A percentile compares a stretch with the other conserved stretches of the same genome.
These are phyloP conservation scores for Annulohypoxylon bovei DNA, from an alignment of 495 filamentous ascomycete species.

Conservation along the genomic window DNA sequence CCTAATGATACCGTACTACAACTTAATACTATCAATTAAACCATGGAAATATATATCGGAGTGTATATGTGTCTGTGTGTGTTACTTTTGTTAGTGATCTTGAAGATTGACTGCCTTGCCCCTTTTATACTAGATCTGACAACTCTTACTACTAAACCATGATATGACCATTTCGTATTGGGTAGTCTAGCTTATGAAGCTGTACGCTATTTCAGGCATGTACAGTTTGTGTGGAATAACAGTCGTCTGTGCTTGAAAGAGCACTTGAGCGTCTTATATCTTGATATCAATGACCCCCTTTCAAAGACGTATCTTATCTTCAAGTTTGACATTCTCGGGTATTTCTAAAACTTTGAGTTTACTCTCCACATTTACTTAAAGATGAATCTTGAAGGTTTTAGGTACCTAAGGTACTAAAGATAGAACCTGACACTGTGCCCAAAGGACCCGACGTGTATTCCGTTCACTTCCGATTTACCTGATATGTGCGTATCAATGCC, in stretches of 20 bases:
- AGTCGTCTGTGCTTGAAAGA: background rate
- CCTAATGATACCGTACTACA: slow-evolving; percentile 7
- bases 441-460: background rate
- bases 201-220: too few species aligned
- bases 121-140: too few species aligned
- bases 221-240: too few species aligned
- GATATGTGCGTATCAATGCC: slow-evolving; percentile 12
- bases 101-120: too few species aligned
- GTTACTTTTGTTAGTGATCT: too few species aligned
- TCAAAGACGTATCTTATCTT: background rate
- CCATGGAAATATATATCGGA: background rate
- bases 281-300: background rate
- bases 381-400: background rate
- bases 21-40: slow-evolving; percentile 9
- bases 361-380: background rate
- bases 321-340: background rate
- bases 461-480: slow-evolving; percentile 1
- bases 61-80: too few species aligned
- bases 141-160: too few species aligned
- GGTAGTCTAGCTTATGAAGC: too few species aligned
- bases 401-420: background rate
- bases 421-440: background rate
- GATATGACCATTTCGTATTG: too few species aligned
- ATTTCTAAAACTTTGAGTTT: background rate
- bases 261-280: background rate